Percentiles rank a stretch among this genome's conserved stretches.
phyloP scores from a whole-genome alignment of 2,329 filamentous ascomycete species.

The Fusarium sp. region DNA sequence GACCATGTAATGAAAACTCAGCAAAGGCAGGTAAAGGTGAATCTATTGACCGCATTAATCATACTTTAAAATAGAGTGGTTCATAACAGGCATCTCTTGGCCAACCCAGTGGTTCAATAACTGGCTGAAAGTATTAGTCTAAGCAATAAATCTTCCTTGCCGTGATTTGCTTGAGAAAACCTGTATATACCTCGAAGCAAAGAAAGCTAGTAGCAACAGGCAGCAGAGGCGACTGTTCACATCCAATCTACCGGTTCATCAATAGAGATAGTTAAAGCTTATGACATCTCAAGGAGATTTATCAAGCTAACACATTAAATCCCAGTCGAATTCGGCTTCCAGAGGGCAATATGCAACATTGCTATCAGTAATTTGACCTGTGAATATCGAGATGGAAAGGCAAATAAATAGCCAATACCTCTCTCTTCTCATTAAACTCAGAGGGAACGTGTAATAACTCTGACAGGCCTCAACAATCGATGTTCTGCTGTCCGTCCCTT shows the following conservation, averaged over 20 bases:
- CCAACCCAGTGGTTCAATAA: background rate
- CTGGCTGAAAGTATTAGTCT: background rate
- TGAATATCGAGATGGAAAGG: background rate
- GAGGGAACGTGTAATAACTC: background rate
- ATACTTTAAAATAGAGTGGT: background rate
- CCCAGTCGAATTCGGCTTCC: background rate
- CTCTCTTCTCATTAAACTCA: background rate
- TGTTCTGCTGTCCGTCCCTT: background rate
- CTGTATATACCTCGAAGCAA: background rate
- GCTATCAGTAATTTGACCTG: too few species aligned
- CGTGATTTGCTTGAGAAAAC: too few species aligned
- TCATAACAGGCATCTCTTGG: background rate
- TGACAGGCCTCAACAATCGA: background rate
- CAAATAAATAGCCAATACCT: background rate
- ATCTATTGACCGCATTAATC: background rate
- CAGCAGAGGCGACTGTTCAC: background rate
- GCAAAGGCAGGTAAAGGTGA: too few species aligned
- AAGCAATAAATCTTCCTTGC: background rate
- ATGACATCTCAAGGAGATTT: background rate
- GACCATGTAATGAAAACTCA: background rate
- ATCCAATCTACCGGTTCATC: background rate
- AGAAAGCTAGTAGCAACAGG: background rate
- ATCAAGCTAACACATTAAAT: background rate
- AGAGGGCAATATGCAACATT: background rate
- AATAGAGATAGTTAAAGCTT: background rate